Percentiles rank a stretch among this genome's conserved stretches.
phyloP scores from a whole-genome alignment of 1,284 basidiomycete species.

The Amylostereum chailletii region DNA sequence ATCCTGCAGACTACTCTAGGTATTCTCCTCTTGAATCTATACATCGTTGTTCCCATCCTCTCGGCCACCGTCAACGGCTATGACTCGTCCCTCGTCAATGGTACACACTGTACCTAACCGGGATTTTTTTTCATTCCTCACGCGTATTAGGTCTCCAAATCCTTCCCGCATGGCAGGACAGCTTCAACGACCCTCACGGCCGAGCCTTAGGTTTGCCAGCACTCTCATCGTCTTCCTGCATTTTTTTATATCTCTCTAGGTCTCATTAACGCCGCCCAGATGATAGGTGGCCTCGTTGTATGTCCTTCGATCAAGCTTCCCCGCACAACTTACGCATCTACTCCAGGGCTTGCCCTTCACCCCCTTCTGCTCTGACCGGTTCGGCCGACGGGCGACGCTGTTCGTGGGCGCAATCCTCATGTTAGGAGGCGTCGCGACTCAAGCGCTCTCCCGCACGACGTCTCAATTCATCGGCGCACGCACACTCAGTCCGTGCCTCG shows the following conservation, averaged over 20 bases:
- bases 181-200: slow-evolving; percentile 42
- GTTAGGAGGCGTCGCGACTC: slow-evolving; percentile 49
- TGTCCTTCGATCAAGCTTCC: slow-evolving; percentile 12
- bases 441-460: slow-evolving; percentile 39
- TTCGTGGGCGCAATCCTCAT: slow-evolving; percentile 52
- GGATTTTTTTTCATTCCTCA: too few relatives aligned
- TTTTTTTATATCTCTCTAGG: slow-evolving; percentile 25
- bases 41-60: slow-evolving; percentile 47
- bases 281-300: slow-evolving; percentile 49
- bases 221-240: not conserved
- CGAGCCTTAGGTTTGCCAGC: slow-evolving; percentile 36
- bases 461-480: slow-evolving; percentile 51
- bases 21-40: slow-evolving; percentile 50
- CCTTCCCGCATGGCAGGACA: slow-evolving; percentile 49
- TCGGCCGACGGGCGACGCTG: slow-evolving; percentile 47
- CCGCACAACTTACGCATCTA: slow-evolving; percentile 1
- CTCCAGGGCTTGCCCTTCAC: slow-evolving; percentile 47
- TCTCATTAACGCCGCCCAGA: slow-evolving; percentile 53
- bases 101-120: slow-evolving; percentile 20
- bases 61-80: slow-evolving; percentile 55
- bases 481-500: slow-evolving; percentile 36
- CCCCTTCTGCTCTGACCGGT: slow-evolving; percentile 45
- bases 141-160: slow-evolving; percentile 47
- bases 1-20: slow-evolving; percentile 25
- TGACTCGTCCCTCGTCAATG: slow-evolving; percentile 56